phyloP scores from a whole-genome alignment of 2,329 filamentous ascomycete species.

The Metarhizium rileyi region DNA sequence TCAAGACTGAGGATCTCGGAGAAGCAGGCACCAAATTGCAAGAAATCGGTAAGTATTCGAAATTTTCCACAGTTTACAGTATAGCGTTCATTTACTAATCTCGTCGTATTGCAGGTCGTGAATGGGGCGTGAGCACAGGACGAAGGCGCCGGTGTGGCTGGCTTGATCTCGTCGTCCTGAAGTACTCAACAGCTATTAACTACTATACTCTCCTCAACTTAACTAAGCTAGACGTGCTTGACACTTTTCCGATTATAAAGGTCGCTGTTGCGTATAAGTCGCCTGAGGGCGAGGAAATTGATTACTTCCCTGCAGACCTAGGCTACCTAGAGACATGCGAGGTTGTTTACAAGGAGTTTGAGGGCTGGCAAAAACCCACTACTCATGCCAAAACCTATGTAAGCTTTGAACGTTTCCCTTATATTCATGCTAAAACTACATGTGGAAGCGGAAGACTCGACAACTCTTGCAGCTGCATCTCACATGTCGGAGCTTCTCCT shows the following conservation, averaged over 20 bases:
- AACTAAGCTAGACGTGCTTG: slow-evolving; percentile 44
- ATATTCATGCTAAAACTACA: neutral
- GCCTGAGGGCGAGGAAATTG: slow-evolving; percentile 17
- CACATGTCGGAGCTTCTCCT: neutral
- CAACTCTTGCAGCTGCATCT: neutral
- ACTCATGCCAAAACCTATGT: slow-evolving; percentile 7
- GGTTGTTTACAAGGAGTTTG: slow-evolving; percentile 8
- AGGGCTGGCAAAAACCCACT: slow-evolving; percentile 8
- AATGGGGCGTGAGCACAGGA: slow-evolving; percentile 11
- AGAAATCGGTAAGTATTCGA: slow-evolving; percentile 4
- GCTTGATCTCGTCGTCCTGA: slow-evolving; percentile 54
- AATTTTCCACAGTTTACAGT: slow-evolving; percentile 5
- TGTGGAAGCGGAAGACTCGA: neutral
- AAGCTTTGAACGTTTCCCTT: neutral
- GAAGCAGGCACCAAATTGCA: slow-evolving; percentile 9
- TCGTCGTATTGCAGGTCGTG: too few relatives aligned
- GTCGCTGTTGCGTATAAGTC: slow-evolving; percentile 61
- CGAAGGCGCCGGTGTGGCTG: slow-evolving; percentile 11
- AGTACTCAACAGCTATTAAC: slow-evolving; percentile 54
- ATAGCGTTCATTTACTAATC: too few relatives aligned
- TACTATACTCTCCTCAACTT: slow-evolving; percentile 54
- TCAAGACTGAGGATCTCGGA: slow-evolving; percentile 10
- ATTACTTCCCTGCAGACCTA: slow-evolving; percentile 7
- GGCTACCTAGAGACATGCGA: slow-evolving; percentile 6
- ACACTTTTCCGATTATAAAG: slow-evolving; percentile 66